Evolutionary conservation across 345 rosid genomes (phyloP), one percentile per base, ranked within the genome.

Genomic region (Gossypium longicalyx): DNA sequence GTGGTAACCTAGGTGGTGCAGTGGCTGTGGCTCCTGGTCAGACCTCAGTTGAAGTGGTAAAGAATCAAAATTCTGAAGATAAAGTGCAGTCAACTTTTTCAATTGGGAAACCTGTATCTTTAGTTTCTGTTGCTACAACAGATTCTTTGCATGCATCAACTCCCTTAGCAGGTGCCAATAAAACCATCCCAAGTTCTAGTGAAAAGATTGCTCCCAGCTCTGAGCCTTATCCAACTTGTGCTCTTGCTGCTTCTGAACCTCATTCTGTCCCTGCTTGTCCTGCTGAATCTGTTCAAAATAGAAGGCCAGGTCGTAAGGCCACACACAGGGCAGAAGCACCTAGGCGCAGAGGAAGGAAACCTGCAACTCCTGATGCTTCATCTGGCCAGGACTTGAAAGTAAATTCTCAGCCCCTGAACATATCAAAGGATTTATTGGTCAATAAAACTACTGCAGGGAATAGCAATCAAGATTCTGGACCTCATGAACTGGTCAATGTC

Each of bases 301-400:
- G 74, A 81, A 78, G 87, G 77, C 81, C 77, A 45, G 87, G 88
- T 61, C 87, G 85, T 7, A 85, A 85, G 77, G 44, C 79, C 67
- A 81, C 75, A 71, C 57, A 74, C 64, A 83, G 80, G 58, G 84
- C 70, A 17, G 88, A 86, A 77, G 77, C 84, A 78, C 87, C 89
- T 19, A 78, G 84, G 66, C 90, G 88, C 20, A 83, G 90, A 79
- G 87, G 88, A 72, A 86, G 75, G 77, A 88, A 80, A 76, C 70
- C 80, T 68, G 44, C 79, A 11, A 67, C 58, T 65, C 61, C 63
- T 67, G 86, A 84, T 73, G 74, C 73, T 63, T 74, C 78, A 9
- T 76, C 71, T 71, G 74, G 72, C 66, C 79, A 64, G 63, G 89
- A 82, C 76, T 74, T 51, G 10, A 80, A 78, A 67, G 3, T 75